phyloP scores from a whole-genome alignment of 345 rosid species.

The Cardamine resedifolia region DNA sequence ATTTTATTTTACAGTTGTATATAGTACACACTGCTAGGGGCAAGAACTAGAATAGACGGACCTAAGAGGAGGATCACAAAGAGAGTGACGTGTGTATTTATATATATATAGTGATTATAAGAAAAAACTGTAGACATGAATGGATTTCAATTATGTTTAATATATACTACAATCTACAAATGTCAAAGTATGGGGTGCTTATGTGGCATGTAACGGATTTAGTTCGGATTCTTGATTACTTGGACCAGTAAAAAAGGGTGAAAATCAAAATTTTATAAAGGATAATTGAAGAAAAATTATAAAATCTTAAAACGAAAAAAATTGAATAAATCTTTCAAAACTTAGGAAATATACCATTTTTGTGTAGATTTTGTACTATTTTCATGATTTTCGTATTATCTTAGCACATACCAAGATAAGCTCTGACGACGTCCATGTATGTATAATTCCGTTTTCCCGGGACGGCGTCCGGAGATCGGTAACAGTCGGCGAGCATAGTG shows the following conservation, averaged over 20 bases:
- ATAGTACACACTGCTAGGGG: neutral
- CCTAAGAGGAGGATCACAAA: neutral
- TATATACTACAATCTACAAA: neutral
- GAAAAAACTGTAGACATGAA: neutral
- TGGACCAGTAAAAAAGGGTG: neutral
- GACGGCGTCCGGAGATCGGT: constrained; percentile 63
- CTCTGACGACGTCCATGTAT: constrained; percentile 78
- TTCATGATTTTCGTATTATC: neutral
- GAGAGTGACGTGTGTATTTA: neutral
- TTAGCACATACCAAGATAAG: constrained; percentile 56
- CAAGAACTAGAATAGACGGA: neutral
- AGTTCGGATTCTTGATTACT: neutral
- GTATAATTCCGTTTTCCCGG: constrained; percentile 74
- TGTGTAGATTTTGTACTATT: neutral
- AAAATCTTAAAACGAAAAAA: too few species aligned
- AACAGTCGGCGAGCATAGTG: constrained; percentile 66
- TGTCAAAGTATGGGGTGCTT: neutral
- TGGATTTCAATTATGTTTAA: neutral
- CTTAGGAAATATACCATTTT: neutral
- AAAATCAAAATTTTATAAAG: neutral
- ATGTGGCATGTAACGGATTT: neutral
- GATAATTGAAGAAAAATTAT: neutral
- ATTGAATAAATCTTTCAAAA: too few species aligned
- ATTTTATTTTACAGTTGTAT: too few species aligned
- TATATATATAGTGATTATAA: neutral